Conservation (phyloP, 176 grass and related monocot genomes). For the Otatea glauca region DNA sequence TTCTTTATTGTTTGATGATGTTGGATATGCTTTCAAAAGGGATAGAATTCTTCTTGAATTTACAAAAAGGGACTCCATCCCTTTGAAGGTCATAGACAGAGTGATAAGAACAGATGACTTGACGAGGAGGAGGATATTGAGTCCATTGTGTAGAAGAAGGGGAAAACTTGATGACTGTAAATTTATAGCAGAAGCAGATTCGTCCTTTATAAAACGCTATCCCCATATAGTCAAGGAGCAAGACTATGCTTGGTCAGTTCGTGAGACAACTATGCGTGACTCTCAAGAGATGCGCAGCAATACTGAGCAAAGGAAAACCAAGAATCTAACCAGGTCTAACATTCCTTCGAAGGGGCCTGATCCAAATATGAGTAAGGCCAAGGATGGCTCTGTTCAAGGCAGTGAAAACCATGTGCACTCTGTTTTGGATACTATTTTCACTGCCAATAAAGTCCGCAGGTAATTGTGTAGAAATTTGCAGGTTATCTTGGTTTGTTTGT, state of each 20-base stretch:
- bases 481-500: not conserved
- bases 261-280: conserved; percentile 23
- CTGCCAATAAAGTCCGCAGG: conserved; percentile 63
- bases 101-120: not conserved
- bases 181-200: conserved; percentile 59
- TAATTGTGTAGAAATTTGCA: conserved; percentile 40
- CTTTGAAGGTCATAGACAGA: conserved; percentile 1
- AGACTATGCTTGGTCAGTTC: conserved; percentile 58
- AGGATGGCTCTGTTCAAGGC: conserved; percentile 46
- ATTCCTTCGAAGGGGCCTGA: conserved; percentile 35
- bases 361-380: conserved; percentile 39
- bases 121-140: conserved; percentile 34
- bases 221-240: conserved; percentile 61
- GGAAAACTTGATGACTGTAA: conserved; percentile 53
- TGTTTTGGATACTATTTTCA: conserved; percentile 57
- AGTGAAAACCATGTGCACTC: conserved; percentile 36
- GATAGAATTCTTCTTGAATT: conserved; percentile 60
- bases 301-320: conserved; percentile 34
- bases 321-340: conserved; percentile 38
- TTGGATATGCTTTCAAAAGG: conserved; percentile 48
- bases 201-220: conserved; percentile 60
- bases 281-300: not conserved
- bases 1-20: conserved; percentile 65
- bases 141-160: conserved; percentile 56
- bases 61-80: conserved; percentile 56